Conservation (phyloP, 2,329 filamentous ascomycete genomes). For the Pseudonectria buxi region DNA sequence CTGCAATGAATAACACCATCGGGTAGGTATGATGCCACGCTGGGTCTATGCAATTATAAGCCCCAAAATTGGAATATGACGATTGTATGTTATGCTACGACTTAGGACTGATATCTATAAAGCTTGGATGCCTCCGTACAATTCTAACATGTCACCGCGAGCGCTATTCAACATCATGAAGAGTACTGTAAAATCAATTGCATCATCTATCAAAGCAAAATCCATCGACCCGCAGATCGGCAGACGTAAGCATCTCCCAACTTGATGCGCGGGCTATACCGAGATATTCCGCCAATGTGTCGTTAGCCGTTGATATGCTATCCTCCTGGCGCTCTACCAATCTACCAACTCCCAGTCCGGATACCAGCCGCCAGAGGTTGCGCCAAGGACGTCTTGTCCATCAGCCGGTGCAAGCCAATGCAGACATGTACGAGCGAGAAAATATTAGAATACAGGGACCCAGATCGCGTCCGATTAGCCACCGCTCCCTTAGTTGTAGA, state of each 20-base stretch:
- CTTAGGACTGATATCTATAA: too few species aligned
- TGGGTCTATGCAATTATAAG: too few species aligned
- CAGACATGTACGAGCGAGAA: conserved; percentile 30
- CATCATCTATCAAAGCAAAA: conserved; percentile 25
- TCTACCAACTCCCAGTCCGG: conserved; percentile 31
- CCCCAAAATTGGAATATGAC: too few species aligned
- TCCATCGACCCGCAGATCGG: conserved; percentile 9
- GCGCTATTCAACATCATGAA: too few species aligned
- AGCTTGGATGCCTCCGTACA: too few species aligned
- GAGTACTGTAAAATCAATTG: conserved; percentile 21
- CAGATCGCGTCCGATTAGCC: conserved; percentile 14
- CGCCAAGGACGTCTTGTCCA: conserved; percentile 17
- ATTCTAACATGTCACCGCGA: too few species aligned
- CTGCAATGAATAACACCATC: too few species aligned
- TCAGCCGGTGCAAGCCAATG: conserved; percentile 16
- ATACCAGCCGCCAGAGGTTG: conserved; percentile 19
- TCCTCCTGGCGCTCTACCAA: conserved; percentile 21
- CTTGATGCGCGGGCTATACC: too few species aligned
- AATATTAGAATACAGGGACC: conserved; percentile 43
- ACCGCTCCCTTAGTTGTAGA: conserved; percentile 69
- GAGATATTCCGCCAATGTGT: too few species aligned
- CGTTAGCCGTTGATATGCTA: conserved; percentile 8
- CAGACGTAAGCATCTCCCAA: background rate
- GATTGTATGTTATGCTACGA: too few species aligned
- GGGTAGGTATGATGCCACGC: too few species aligned